Evolutionary conservation across 2,329 filamentous ascomycete species (phyloP), one percentile per base, ranked within the genome.

Genomic region (Ampelomyces quisqualis): DNA sequence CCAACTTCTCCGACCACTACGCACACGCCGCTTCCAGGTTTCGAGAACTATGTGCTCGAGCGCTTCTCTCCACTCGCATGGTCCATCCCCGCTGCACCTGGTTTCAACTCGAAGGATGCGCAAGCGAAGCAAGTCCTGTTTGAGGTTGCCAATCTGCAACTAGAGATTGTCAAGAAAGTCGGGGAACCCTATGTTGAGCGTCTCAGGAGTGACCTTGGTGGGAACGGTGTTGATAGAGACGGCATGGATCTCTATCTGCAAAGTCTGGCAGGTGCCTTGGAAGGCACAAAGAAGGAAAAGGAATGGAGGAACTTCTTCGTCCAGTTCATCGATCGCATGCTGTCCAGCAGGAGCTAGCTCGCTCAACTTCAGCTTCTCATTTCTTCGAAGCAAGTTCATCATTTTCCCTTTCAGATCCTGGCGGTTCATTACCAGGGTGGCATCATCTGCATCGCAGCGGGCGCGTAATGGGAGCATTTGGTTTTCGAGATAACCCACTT

Each of bases 1-100:
- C 60, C 69, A 26, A 67, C 66, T 7, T 60, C 65, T n/a, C 63
- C 80, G 9, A 77, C 75, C 23, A 70, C 77, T 4, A 71, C 79
- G 0, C 74, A 73, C 8, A 70, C 74, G 3, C 74, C 75, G 2
- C 68, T 98, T 19, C 88, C 90, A 2, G 91, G 93, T 5, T 98
- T 98, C 64, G 90, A 95, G 56, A 79, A 81, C 41, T 97, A 95
- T 70, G 86, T 95, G 70, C 86, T 97, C 43, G 82, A 87, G 29
- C 81, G 86, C 15, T 95, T 98, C 72, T 91, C 95, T 43, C 80
- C 87, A 0, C 78, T 94, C 6, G 90, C 87, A 66, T 98, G 93
- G 93, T 86, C 88, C 27, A 83, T 97, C 5, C 81, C 95, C 23
- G 82, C 81, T 26, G 86, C 90, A 30, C 77, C 85, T 5, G 78